Conservation (phyloP, 306 rosid genomes). For the Prosopis cineraria region DNA sequence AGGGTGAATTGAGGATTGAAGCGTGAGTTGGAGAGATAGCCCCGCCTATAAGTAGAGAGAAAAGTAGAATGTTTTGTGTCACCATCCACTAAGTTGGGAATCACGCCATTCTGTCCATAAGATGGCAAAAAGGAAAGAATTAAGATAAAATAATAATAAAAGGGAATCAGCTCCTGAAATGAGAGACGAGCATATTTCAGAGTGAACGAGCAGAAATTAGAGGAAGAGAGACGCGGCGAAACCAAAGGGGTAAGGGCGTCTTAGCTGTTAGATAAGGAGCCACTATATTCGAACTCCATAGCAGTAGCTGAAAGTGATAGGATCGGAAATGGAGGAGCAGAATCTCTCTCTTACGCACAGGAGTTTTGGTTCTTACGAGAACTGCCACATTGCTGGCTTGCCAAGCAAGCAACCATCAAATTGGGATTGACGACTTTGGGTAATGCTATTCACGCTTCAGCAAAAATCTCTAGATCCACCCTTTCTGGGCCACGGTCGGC, state of each 20-base stretch:
- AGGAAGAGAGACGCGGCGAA: neutral
- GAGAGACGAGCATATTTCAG: neutral
- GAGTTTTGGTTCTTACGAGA: neutral
- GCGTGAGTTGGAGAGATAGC: neutral
- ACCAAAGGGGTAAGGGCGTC: neutral
- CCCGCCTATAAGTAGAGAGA: constrained; percentile 15
- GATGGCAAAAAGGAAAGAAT: constrained; percentile 20
- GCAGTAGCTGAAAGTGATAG: neutral
- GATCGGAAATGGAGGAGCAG: neutral
- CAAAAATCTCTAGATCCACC: no score
- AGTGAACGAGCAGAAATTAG: neutral
- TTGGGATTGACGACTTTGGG: neutral
- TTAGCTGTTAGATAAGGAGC: neutral
- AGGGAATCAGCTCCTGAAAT: neutral
- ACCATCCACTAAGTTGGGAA: constrained; percentile 35
- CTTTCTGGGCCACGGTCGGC: no score
- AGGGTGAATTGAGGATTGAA: neutral
- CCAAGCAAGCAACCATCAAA: neutral
- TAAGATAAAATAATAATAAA: neutral
- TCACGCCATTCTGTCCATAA: neutral
- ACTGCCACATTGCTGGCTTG: constrained; percentile 2
- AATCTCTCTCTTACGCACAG: neutral
- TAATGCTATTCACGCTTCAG: no score
- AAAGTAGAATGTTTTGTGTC: constrained; percentile 26
- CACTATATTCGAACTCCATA: neutral